A percentile compares a stretch with the other conserved stretches of the same genome.
phyloP scores from a whole-genome alignment of 2,329 filamentous ascomycete species.

The Scortechinia acanthostroma region DNA sequence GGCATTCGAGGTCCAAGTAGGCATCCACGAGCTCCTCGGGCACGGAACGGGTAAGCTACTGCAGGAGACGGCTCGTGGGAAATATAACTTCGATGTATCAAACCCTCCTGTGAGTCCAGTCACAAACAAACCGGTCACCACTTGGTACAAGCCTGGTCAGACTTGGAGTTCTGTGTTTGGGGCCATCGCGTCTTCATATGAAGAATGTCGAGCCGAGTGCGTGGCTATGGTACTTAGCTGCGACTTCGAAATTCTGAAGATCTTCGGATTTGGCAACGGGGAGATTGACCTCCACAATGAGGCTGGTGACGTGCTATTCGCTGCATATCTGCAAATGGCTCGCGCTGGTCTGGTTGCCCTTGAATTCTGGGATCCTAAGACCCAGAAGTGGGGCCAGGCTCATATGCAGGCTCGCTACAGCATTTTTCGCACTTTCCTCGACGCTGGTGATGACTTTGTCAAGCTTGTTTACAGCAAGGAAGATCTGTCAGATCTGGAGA shows the following conservation, averaged over 20 bases:
- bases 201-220: slow-evolving; percentile 89
- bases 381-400: slow-evolving; percentile 83
- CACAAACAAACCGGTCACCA: slow-evolving; percentile 68
- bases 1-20: slow-evolving; percentile 92
- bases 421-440: slow-evolving; percentile 75
- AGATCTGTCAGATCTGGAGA: slow-evolving; percentile 73
- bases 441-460: slow-evolving; percentile 81
- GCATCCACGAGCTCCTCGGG: slow-evolving; percentile 78
- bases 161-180: slow-evolving; percentile 94
- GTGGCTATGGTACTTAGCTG: slow-evolving; percentile 76
- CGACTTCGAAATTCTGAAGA: slow-evolving; percentile 80
- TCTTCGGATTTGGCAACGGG: slow-evolving; percentile 86
- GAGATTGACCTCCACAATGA: slow-evolving; percentile 63
- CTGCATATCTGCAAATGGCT: slow-evolving; percentile 87
- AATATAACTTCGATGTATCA: slow-evolving; percentile 80
- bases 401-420: slow-evolving; percentile 89
- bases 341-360: slow-evolving; percentile 81
- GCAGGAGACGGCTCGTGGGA: slow-evolving; percentile 75
- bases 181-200: slow-evolving; percentile 77
- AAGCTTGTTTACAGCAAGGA: slow-evolving; percentile 68
- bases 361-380: slow-evolving; percentile 91
- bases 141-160: slow-evolving; percentile 90
- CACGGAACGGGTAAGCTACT: slow-evolving; percentile 91
- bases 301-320: slow-evolving; percentile 81
- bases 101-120: slow-evolving; percentile 79